Evolutionary conservation across 306 rosid genomes (phyloP).

Genomic region (Vicia villosa): DNA sequence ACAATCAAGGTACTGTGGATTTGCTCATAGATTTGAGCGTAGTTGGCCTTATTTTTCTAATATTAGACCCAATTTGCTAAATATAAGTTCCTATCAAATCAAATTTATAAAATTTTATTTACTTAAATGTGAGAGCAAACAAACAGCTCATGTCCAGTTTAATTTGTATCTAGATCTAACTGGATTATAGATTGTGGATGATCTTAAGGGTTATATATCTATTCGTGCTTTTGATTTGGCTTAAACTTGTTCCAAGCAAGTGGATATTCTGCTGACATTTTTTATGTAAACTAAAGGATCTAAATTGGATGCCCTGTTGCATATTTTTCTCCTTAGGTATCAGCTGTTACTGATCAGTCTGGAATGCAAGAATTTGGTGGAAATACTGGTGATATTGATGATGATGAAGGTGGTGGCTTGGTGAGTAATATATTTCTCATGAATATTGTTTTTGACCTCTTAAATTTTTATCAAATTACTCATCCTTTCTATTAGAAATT

Average conservation of each 20-base stretch:
- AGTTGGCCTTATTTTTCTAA: slow-evolving; percentile 15
- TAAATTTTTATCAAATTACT: slow-evolving; percentile 4
- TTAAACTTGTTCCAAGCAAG: slow-evolving; percentile 20
- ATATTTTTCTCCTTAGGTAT: slow-evolving; percentile 59
- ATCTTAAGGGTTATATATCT: background rate
- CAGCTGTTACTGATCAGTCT: slow-evolving; percentile 81
- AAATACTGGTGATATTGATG: slow-evolving; percentile 88
- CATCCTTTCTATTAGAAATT: background rate
- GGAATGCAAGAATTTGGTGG: slow-evolving; percentile 83
- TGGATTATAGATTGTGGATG: slow-evolving; percentile 6
- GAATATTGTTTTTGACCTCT: background rate
- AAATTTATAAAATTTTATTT: background rate
- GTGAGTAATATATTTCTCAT: slow-evolving; percentile 51
- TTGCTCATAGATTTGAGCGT: slow-evolving; percentile 28
- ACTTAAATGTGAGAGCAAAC: slow-evolving; percentile 14
- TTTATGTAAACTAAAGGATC: slow-evolving; percentile 1
- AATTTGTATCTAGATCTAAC: slow-evolving; percentile 17
- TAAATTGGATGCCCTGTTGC: slow-evolving; percentile 24
- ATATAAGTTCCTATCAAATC: background rate
- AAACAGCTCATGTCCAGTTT: slow-evolving; percentile 6
- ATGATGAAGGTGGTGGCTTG: slow-evolving; percentile 91
- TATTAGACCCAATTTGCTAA: slow-evolving; percentile 10
- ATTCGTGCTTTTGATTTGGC: slow-evolving; percentile 17
- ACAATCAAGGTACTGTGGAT: slow-evolving; percentile 67
- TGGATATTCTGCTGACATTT: slow-evolving; percentile 31